These are phyloP conservation scores for Sugiyamaella pinicola DNA, from an alignment of 1,139 yeast genomes.

Conservation along the genomic window DNA sequence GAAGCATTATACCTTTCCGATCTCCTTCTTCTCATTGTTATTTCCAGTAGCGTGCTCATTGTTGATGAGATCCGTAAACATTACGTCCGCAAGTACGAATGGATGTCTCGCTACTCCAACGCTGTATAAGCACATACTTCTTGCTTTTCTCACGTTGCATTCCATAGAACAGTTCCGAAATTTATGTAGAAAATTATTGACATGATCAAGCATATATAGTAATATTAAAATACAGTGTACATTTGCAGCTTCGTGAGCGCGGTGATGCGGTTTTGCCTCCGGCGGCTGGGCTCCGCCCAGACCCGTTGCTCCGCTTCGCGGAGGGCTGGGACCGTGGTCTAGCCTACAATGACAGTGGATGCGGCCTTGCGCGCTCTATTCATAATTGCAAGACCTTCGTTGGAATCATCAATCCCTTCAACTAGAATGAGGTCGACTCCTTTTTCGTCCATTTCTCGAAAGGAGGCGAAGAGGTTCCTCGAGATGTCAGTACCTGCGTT, in stretches of 20 bases:
- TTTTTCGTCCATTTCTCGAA: conserved; percentile 67
- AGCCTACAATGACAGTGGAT: conserved; percentile 40
- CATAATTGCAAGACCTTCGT: conserved; percentile 94
- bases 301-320: neutral
- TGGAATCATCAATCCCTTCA: conserved; percentile 67
- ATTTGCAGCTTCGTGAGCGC: too few species aligned
- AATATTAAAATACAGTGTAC: conserved; percentile 7
- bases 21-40: conserved; percentile 57
- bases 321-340: neutral
- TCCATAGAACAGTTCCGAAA: conserved; percentile 6
- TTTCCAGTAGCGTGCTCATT: conserved; percentile 81
- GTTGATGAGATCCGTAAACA: conserved; percentile 82
- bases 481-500: conserved; percentile 64
- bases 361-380: conserved; percentile 90
- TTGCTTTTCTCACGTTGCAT: neutral
- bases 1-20: conserved; percentile 79
- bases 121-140: conserved; percentile 21
- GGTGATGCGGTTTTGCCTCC: neutral
- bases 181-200: conserved; percentile 13
- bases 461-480: conserved; percentile 65
- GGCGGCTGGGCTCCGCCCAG: neutral
- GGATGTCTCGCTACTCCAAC: conserved; percentile 30
- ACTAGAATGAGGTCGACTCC: conserved; percentile 68
- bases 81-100: conserved; percentile 32
- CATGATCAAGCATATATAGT: conserved; percentile 10